Evolutionary conservation across 1,284 basidiomycete species (phyloP).

Genomic region (Fomes fomentarius): DNA sequence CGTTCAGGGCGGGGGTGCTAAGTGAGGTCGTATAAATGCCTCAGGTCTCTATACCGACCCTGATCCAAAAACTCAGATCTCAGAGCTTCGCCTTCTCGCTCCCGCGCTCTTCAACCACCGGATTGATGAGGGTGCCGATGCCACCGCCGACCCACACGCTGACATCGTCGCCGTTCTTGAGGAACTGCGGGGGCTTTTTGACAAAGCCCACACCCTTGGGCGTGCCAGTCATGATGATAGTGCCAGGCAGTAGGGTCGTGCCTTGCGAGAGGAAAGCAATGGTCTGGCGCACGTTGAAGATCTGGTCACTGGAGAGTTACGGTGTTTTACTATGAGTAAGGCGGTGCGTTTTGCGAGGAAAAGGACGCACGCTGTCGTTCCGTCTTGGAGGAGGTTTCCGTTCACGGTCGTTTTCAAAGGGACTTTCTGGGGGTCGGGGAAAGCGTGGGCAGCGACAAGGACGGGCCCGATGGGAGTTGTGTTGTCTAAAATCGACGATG

Average conservation of each 20-base stretch:
- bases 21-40: too few relatives aligned
- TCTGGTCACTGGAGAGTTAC: conserved; percentile 64
- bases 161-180: conserved; percentile 79
- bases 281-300: conserved; percentile 73
- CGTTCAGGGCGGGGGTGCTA: background rate
- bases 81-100: conserved; percentile 45
- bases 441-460: conserved; percentile 65
- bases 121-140: conserved; percentile 76
- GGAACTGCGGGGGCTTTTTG: conserved; percentile 66
- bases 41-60: too few relatives aligned
- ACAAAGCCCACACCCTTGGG: conserved; percentile 82
- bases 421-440: conserved; percentile 74
- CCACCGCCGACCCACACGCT: conserved; percentile 65
- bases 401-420: conserved; percentile 72
- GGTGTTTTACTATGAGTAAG: background rate
- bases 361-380: conserved; percentile 64
- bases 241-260: conserved; percentile 83
- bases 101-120: conserved; percentile 66
- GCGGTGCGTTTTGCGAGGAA: background rate
- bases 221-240: conserved; percentile 81
- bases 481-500: conserved; percentile 46
- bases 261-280: conserved; percentile 84
- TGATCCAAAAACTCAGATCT: too few relatives aligned
- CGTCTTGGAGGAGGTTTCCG: conserved; percentile 70
- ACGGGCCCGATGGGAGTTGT: conserved; percentile 79